These are phyloP conservation scores for Xerocomellus dryophilus DNA, from an alignment of 768 basidiomycete species.

Conservation along the genomic window DNA sequence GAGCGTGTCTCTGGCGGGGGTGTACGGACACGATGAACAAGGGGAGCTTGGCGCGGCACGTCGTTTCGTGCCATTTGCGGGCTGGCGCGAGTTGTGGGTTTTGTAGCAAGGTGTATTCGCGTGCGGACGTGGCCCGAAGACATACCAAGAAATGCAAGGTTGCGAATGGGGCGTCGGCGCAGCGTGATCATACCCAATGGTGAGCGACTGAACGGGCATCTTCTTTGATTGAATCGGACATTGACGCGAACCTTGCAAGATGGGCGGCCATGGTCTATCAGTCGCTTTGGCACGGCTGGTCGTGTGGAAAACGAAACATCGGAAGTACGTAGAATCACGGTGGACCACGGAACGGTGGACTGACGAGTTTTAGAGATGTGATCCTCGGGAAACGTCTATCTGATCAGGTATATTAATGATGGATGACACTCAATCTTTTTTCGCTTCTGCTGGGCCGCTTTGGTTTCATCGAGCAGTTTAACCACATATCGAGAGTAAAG, in stretches of 20 bases:
- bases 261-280: neutral
- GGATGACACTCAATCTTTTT: too few species aligned
- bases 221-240: neutral
- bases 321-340: too few species aligned
- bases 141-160: constrained; percentile 28
- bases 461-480: too few species aligned
- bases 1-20: constrained; percentile 22
- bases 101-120: constrained; percentile 28
- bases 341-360: neutral
- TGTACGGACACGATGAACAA: constrained; percentile 28
- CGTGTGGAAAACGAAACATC: neutral
- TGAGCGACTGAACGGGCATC: neutral
- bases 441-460: too few species aligned
- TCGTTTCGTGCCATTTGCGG: constrained; percentile 23
- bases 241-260: neutral
- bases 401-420: too few species aligned
- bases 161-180: constrained; percentile 11
- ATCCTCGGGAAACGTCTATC: neutral
- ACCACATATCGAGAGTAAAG: too few species aligned
- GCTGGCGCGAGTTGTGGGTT: constrained; percentile 19
- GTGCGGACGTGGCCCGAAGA: constrained; percentile 25
- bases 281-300: neutral
- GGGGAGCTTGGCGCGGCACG: constrained; percentile 25
- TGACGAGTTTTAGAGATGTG: neutral
- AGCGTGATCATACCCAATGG: constrained; percentile 1